These are phyloP conservation scores for Diaporthe velutina DNA, from an alignment of 2,329 filamentous ascomycete genomes.

Conservation along the genomic window DNA sequence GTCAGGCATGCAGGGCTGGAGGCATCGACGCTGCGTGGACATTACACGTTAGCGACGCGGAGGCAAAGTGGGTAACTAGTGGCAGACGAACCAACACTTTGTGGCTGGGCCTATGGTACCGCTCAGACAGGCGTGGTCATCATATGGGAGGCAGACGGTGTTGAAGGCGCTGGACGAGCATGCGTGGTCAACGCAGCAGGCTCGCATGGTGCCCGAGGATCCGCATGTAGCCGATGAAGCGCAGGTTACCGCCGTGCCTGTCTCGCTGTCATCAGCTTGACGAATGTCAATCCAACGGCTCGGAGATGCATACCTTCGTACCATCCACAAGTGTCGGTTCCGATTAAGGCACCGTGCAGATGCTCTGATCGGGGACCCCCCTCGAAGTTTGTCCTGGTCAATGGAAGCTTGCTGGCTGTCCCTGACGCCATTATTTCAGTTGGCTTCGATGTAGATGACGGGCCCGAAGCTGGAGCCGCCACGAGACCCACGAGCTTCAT, in stretches of 20 bases:
- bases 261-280: neutral
- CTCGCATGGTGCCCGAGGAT: neutral
- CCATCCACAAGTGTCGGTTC: slow-evolving; percentile 5
- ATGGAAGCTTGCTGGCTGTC: neutral
- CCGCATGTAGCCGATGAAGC: neutral
- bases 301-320: neutral
- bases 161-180: slow-evolving; percentile 14
- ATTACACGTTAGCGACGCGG: neutral
- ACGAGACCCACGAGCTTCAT: neutral
- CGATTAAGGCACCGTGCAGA: neutral
- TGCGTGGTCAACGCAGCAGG: neutral
- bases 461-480: neutral
- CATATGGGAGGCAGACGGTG: neutral
- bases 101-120: neutral
- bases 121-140: neutral
- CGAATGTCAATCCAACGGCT: neutral
- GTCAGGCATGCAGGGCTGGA: slow-evolving; percentile 1
- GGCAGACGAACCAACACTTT: neutral
- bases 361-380: too few species aligned
- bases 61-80: accelerated
- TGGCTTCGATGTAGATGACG: neutral
- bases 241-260: slow-evolving; percentile 12
- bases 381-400: neutral
- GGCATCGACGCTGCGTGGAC: neutral
- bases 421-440: neutral